Base-by-base conservation (phyloP, 106 monocot genomes). In the Dactylorhiza incarnata region DNA sequence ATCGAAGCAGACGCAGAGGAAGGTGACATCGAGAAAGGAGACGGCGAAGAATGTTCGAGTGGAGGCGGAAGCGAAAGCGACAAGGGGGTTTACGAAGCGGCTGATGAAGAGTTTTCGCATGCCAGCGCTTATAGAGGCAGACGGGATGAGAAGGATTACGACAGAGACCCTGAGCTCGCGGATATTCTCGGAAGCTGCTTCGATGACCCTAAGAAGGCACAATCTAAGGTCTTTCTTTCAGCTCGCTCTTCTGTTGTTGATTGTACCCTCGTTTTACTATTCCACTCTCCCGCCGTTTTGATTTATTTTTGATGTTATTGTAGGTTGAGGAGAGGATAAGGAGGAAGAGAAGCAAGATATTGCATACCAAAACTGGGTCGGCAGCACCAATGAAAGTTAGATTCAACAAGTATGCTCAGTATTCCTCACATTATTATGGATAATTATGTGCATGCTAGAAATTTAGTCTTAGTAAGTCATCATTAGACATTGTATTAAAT, bases 291-390 rank as follows among this genome's bases (percentile, higher is more conserved):
- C 37, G 45, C 23, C 12, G 49, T 22, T 76, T 19, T 19, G 51
- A 49, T 63, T 73, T 74, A 65, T 45, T 51, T 75, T 45, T 79
- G 45, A 19, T 24, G 69, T 65, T 10, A 54, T 50, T 44, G 10
- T 48, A 96, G 96, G 79, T 96, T 58, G 93, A 93, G 49, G 96
- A 96, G 73, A 90, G 93, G 79, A 89, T 93, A 63, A 89, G 86
- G 82, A 96, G 79, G 83, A 96, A 96, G 81, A 89, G 84, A 82
- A 84, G 55, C 68, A 96, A 86, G 79, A 91, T 93, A 81, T 37
- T 96, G 79, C 96, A 93, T 7, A 59, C 89, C 2, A 96, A 91
- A 67, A 91, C 93, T 56, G 96, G 96, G 6, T 86, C 96, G 16
- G 48, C 90, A 0, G 78, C 75, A 29, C 87, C 93, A 26, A 76